Evolutionary conservation across 345 rosid genomes (phyloP).

Genomic region (Populus alba): DNA sequence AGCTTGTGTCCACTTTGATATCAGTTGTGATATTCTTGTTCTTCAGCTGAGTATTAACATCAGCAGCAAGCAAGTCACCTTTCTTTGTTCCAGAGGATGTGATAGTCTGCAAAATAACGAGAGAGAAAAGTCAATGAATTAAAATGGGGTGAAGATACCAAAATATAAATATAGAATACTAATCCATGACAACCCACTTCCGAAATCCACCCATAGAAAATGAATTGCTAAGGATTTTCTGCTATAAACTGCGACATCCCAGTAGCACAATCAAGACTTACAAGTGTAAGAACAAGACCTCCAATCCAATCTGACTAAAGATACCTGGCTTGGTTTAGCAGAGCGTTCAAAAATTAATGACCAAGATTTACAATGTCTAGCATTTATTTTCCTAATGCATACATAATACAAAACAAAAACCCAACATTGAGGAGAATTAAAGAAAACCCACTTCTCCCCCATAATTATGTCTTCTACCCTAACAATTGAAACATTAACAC

Average conservation of each 20-base stretch:
- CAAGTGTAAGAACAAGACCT: background rate
- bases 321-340: background rate
- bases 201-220: background rate
- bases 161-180: too few relatives aligned
- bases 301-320: background rate
- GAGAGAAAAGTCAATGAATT: background rate
- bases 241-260: background rate
- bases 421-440: background rate
- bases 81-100: constrained; percentile 76
- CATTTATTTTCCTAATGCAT: background rate
- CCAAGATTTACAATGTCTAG: background rate
- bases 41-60: constrained; percentile 82
- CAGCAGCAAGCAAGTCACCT: constrained; percentile 72
- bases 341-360: background rate
- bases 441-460: background rate
- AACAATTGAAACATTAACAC: background rate
- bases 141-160: background rate
- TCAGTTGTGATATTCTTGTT: constrained; percentile 86
- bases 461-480: background rate
- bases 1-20: constrained; percentile 76
- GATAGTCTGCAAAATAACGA: constrained; percentile 44
- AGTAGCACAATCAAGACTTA: background rate
- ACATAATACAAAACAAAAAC: background rate
- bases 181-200: background rate
- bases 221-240: too few relatives aligned